These are phyloP conservation scores for Iberis pinnata DNA, from an alignment of 345 rosid species.

Conservation along the genomic window DNA sequence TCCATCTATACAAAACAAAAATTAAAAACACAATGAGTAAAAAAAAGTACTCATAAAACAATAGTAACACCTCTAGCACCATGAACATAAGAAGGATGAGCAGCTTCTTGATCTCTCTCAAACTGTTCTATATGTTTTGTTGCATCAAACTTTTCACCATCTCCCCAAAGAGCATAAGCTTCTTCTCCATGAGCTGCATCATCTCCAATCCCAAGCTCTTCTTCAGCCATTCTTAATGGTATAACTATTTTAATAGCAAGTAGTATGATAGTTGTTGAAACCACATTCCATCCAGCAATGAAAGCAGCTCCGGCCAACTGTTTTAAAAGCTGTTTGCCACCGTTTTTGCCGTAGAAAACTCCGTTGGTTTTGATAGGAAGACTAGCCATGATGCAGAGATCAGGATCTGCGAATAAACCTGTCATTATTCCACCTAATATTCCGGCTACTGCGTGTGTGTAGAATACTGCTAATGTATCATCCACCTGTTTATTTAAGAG, in stretches of 20 bases:
- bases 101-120: conserved; percentile 33
- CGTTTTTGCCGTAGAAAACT: conserved; percentile 71
- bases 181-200: conserved; percentile 96
- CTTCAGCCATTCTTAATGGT: conserved; percentile 79
- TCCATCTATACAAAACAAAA: too few species aligned
- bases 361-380: conserved; percentile 48
- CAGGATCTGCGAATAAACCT: conserved; percentile 78
- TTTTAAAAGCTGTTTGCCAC: conserved; percentile 56
- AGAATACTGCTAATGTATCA: conserved; percentile 81
- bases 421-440: conserved; percentile 69
- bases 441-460: conserved; percentile 95
- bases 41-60: conserved; percentile 31
- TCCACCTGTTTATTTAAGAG: conserved; percentile 40
- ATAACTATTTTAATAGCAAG: conserved; percentile 49
- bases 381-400: conserved; percentile 40
- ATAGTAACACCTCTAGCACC: conserved; percentile 78
- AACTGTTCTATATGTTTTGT: conserved; percentile 37
- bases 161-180: conserved; percentile 97
- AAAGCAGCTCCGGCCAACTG: conserved; percentile 73
- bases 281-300: conserved; percentile 59
- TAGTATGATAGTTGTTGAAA: conserved; percentile 54
- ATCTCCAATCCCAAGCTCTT: conserved; percentile 70
- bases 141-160: conserved; percentile 82
- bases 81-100: conserved; percentile 41
- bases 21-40: too few species aligned